Percentiles rank a stretch among this genome's conserved stretches.
These are phyloP conservation scores for Salix koriyanagi DNA, from an alignment of 345 rosid species.

Conservation along the genomic window DNA sequence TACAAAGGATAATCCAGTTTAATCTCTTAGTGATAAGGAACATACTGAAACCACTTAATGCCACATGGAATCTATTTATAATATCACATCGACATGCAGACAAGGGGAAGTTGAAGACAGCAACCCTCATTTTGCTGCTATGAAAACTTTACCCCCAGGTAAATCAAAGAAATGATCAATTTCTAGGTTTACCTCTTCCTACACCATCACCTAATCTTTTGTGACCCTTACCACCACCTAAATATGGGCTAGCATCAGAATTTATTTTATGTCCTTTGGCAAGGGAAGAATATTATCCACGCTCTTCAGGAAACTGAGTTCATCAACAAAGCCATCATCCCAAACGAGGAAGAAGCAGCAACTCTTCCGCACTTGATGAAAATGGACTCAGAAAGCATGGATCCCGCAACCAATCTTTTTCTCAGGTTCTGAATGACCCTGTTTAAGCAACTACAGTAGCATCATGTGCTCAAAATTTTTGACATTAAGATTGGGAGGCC, in stretches of 20 bases:
- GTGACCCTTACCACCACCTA: conserved; percentile 35
- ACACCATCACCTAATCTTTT: conserved; percentile 38
- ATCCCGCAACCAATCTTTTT: conserved; percentile 74
- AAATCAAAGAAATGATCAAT: background rate
- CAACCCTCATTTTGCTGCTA: too few relatives aligned
- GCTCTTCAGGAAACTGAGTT: conserved; percentile 93
- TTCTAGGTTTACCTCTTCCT: background rate
- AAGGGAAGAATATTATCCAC: conserved; percentile 75
- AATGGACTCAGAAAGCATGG: conserved; percentile 59
- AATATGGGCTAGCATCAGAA: conserved; percentile 25
- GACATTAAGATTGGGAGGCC: conserved; percentile 59
- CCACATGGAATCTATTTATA: background rate
- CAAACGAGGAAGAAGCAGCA: conserved; percentile 73
- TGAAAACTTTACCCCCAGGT: background rate
- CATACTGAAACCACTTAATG: background rate
- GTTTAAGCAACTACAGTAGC: conserved; percentile 65
- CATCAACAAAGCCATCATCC: conserved; percentile 65
- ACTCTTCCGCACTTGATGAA: conserved; percentile 66
- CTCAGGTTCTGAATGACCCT: conserved; percentile 72
- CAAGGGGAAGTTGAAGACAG: background rate
- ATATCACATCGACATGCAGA: background rate
- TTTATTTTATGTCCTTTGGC: conserved; percentile 71
- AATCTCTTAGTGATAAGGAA: background rate
- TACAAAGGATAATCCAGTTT: background rate
- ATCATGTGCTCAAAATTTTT: conserved; percentile 80